Base-by-base conservation (phyloP, 345 rosid species). In the Citrus cavaleriei region DNA sequence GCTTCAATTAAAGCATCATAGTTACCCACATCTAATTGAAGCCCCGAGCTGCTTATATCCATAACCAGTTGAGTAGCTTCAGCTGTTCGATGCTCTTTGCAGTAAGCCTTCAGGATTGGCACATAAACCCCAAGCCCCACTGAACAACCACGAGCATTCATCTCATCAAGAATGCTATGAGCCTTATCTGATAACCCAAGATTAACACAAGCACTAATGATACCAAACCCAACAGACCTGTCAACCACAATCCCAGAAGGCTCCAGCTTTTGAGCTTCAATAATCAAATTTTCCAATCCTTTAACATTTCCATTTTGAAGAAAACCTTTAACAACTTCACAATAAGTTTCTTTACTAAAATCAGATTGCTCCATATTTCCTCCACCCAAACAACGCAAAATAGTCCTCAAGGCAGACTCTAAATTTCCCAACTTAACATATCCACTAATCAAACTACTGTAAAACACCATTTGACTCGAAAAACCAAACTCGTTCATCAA, bases 61-160 rank as follows among this genome's bases (percentile, higher is more conserved):
- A 87, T 84, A 28, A 95, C 98, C 76, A 95, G 83, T 78, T 90
- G 98, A 75, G 97, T 95, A 74, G 98, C 98, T 89, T 92, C 97
- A 74, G 98, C 92, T 63, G 97, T 92, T 84, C 88, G 82, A 80
- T 83, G 86, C 87, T 93, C 97, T 81, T 93, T 90, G 84, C 93
- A 85, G 72, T 93, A 96, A 34, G 98, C 94, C 81, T 88, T 90
- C 70, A 96, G 87, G 77, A 92, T 94, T 32, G 97, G 99, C 34
- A 94, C 69, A 73, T 94, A 91, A 38, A 90, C 97, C 30, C 99
- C 95, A 72, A 92, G 91, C 64, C 97, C 95, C 69, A 84, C 87
- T 4, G 89, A 83, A 73, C 89, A 91, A 65, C 93, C 92, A 24
- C 68, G 88, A 83, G 89, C 88, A 85, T 88, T 88, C 92, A 90